Evolutionary conservation across 306 rosid genomes (phyloP).

Genomic region (Trifolium repens): DNA sequence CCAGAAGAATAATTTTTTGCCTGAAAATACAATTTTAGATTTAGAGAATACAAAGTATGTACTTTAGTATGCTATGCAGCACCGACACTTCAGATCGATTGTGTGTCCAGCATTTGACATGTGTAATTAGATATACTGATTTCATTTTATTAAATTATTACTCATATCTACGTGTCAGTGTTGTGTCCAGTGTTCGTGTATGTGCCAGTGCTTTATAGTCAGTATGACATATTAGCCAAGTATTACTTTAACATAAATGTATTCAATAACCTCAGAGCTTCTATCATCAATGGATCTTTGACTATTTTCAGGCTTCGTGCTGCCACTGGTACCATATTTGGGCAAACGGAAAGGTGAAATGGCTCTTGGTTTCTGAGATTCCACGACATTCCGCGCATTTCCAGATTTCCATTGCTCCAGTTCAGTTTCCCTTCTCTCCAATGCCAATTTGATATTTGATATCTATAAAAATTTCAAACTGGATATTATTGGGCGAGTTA

Average conservation of each 20-base stretch:
- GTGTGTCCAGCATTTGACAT: not conserved
- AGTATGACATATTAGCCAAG: conserved; percentile 6
- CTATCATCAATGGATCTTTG: conserved; percentile 63
- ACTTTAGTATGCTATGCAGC: not conserved
- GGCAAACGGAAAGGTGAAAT: conserved; percentile 83
- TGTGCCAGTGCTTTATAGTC: not conserved
- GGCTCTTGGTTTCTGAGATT: conserved; percentile 71
- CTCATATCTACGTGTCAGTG: not conserved
- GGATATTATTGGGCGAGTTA: not conserved
- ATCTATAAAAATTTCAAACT: conserved; percentile 52
- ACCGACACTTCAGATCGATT: not conserved
- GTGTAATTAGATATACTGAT: not conserved
- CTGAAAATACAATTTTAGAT: conserved; percentile 51
- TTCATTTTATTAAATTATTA: not conserved
- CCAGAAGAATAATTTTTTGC: conserved; percentile 89
- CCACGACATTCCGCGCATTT: conserved; percentile 48
- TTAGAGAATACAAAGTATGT: conserved; percentile 8
- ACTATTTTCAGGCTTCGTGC: conserved; percentile 59
- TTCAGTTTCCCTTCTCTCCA: conserved; percentile 86
- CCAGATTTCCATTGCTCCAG: conserved; percentile 70
- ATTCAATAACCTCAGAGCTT: conserved; percentile 61
- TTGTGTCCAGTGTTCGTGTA: not conserved
- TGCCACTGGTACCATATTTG: conserved; percentile 52
- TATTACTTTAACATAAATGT: conserved; percentile 15
- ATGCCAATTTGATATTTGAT: conserved; percentile 71